Evolutionary conservation across 2,329 filamentous ascomycete genomes (phyloP), one percentile per base, ranked within the genome.

Genomic region (Xylaria sp.): DNA sequence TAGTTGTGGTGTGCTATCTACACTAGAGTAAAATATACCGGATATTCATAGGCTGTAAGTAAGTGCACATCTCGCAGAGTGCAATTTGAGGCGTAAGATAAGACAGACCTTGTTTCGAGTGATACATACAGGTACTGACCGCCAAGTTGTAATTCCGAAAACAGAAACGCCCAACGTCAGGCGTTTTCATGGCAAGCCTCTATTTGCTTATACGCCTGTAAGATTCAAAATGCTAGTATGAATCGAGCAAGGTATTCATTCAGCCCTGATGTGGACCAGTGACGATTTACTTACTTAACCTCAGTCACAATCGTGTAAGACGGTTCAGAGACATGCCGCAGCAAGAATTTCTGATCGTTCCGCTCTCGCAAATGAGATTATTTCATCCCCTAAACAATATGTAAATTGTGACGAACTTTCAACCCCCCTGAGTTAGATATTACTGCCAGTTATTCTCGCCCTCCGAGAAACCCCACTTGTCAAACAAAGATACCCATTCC

Each of bases 271-370:
- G 53, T 41, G 34, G n/a, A 32, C 46, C 43, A 39, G 36, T 15
- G 2, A n/a, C n/a, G n/a, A n/a, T n/a, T n/a, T n/a, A n/a, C n/a
- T n/a, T n/a, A n/a, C 12, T 36, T 20, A 20, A 46, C 43, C 43
- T 25, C 25, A 46, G 45, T 28, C 13, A 45, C 46, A 52, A 18
- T 32, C 25, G 46, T 7, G 60, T 67, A 67, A 67, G 65, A 63
- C 65, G 65, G 65, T 53, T 23, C 8, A 67, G 64, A 67, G 60
- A 67, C 46, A 63, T 50, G 48, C 65, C 65, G 65, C 48, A 39
- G n/a, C 46, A n/a, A n/a, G n/a, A n/a, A n/a, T 39, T 48, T 48
- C 18, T 10, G 5, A 32, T 52, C 15, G 18, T 52, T 39, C 15
- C 41, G 28, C 20, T 32, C n/a, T 20, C 23, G 5, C 41, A 46